A percentile compares a stretch with the other conserved stretches of the same genome.
phyloP scores from a whole-genome alignment of 1,284 basidiomycete species.

The Cutaneotrichosporon sp. region DNA sequence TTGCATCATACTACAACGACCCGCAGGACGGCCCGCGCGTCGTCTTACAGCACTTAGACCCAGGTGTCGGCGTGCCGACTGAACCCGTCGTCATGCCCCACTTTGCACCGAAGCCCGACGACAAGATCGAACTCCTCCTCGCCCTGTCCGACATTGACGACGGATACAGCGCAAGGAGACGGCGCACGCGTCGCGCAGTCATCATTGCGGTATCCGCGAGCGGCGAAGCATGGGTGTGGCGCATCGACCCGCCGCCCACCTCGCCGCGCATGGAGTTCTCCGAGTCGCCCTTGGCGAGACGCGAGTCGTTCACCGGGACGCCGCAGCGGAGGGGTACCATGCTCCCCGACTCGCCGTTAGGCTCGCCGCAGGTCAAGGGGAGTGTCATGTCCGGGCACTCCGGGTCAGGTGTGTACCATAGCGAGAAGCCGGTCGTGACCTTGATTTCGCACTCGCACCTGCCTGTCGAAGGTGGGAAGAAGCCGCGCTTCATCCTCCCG shows the following conservation, averaged over 20 bases:
- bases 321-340: neutral
- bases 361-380: neutral
- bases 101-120: constrained; percentile 35
- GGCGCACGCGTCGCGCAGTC: constrained; percentile 43
- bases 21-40: constrained; percentile 26
- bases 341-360: constrained; percentile 1
- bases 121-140: constrained; percentile 44
- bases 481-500: constrained; percentile 58
- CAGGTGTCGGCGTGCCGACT: constrained; percentile 26
- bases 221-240: constrained; percentile 51
- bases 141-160: constrained; percentile 54
- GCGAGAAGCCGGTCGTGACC: constrained; percentile 31
- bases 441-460: constrained; percentile 42
- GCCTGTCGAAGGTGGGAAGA: constrained; percentile 29
- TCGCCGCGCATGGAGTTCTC: constrained; percentile 17
- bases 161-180: constrained; percentile 37
- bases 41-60: constrained; percentile 46
- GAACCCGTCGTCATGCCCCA: constrained; percentile 39
- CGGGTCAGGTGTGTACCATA: constrained; percentile 16
- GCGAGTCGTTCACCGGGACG: neutral
- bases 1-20: constrained; percentile 39
- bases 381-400: neutral
- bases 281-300: neutral
- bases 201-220: constrained; percentile 44
- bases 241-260: constrained; percentile 32